These are phyloP conservation scores for Sporobolomyces roseus DNA, from an alignment of 768 basidiomycete genomes.

Conservation along the genomic window DNA sequence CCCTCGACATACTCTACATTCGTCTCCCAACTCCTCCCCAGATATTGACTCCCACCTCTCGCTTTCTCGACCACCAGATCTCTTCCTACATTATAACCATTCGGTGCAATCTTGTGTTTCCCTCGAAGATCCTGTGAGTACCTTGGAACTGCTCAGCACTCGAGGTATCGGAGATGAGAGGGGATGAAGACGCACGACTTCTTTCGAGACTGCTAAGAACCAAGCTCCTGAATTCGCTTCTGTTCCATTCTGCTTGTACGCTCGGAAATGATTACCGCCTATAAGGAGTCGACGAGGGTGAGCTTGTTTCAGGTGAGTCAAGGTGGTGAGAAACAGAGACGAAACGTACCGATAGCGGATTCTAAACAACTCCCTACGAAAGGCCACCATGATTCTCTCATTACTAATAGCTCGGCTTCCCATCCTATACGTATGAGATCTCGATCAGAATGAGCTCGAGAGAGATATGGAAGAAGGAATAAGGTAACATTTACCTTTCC, in stretches of 20 bases:
- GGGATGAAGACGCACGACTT: conserved; percentile 53
- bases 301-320: conserved; percentile 30
- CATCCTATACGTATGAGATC: conserved; percentile 46
- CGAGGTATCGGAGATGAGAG: too few relatives aligned
- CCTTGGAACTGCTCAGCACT: neutral
- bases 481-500: conserved; percentile 50
- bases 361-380: conserved; percentile 85
- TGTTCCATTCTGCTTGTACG: conserved; percentile 83
- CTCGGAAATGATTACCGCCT: conserved; percentile 85
- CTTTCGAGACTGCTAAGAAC: conserved; percentile 78
- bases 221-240: conserved; percentile 68
- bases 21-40: conserved; percentile 68
- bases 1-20: conserved; percentile 71
- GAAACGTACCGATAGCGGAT: conserved; percentile 59
- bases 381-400: conserved; percentile 69
- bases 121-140: conserved; percentile 28
- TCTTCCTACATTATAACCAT: conserved; percentile 79
- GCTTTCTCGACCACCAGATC: conserved; percentile 70
- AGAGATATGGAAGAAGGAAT: neutral
- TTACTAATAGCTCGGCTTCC: conserved; percentile 66
- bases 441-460: neutral
- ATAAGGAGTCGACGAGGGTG: conserved; percentile 1
- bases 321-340: neutral
- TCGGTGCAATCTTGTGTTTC: conserved; percentile 64
- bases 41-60: conserved; percentile 59